These are phyloP conservation scores for Rubroshorea leprosula DNA, from an alignment of 345 rosid species.

Conservation along the genomic window DNA sequence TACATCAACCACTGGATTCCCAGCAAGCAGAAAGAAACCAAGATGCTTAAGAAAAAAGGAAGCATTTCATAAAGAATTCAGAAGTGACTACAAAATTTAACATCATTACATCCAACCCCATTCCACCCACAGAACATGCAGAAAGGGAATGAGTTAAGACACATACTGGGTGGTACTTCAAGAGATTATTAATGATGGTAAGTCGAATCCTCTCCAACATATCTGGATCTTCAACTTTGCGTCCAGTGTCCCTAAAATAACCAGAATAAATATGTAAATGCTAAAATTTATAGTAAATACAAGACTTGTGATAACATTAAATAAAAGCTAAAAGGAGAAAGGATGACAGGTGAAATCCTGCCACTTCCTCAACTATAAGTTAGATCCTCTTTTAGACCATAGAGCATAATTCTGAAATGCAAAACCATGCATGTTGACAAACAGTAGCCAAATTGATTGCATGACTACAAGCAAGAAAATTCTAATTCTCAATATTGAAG, in stretches of 20 bases:
- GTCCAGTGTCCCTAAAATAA: constrained; percentile 64
- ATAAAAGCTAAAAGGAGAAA: background rate
- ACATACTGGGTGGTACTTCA: constrained; percentile 94
- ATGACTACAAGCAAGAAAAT: background rate
- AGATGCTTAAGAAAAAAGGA: constrained; percentile 1
- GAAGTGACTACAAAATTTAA: background rate
- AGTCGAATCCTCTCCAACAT: constrained; percentile 83
- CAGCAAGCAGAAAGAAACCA: constrained; percentile 21
- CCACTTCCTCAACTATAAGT: no score
- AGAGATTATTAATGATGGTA: constrained; percentile 85
- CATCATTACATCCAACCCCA: background rate
- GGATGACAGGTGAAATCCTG: background rate
- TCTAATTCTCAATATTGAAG: background rate
- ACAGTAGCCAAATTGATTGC: background rate
- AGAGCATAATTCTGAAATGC: no score
- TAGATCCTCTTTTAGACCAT: no score
- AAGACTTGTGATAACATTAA: no score
- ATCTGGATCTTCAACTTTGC: constrained; percentile 98
- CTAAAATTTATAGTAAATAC: no score
- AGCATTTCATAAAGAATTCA: background rate
- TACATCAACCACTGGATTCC: constrained; percentile 62
- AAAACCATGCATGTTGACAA: background rate
- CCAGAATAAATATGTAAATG: constrained; percentile 17
- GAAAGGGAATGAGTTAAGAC: constrained; percentile 13
- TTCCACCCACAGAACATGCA: background rate